phyloP scores from a whole-genome alignment of 371 early-diverging fungal species.

The Mycotypha africana region DNA sequence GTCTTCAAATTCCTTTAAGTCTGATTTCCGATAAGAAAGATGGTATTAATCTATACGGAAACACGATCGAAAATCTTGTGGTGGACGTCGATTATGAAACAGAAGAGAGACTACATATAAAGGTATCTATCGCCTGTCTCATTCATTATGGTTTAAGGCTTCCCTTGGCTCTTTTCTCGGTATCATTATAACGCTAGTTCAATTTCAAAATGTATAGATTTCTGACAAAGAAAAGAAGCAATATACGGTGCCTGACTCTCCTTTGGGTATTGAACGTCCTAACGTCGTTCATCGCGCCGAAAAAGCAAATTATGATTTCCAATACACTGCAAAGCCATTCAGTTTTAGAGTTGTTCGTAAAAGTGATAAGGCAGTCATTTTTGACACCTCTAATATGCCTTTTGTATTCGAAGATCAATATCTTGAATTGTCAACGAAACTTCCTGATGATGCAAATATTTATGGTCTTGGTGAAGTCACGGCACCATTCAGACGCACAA shows the following conservation, averaged over 20 bases:
- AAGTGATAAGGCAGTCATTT: conserved; percentile 38
- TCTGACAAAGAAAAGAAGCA: conserved; percentile 41
- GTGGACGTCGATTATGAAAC: conserved; percentile 49
- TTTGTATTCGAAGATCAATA: conserved; percentile 69
- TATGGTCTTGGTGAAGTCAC: conserved; percentile 71
- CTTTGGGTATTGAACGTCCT: conserved; percentile 31
- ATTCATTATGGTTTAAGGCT: no score
- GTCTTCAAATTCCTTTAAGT: conserved; percentile 26
- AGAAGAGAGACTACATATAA: conserved; percentile 44
- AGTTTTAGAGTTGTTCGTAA: conserved; percentile 52
- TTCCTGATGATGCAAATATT: conserved; percentile 55
- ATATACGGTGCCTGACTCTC: conserved; percentile 48
- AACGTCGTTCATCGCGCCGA: conserved; percentile 4
- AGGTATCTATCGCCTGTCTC: no score
- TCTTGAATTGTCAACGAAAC: conserved; percentile 50
- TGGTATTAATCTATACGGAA: conserved; percentile 26
- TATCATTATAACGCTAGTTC: no score
- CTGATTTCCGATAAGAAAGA: conserved; percentile 3
- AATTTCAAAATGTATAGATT: conserved; percentile 27
- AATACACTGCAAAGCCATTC: conserved; percentile 43
- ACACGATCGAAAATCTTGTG: conserved; percentile 33
- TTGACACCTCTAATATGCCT: conserved; percentile 53
- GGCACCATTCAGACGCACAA: conserved; percentile 41
- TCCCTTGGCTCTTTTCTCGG: background rate
- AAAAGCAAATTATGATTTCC: conserved; percentile 36